Base-by-base conservation (phyloP, 768 basidiomycete genomes). In the Termitomyces sp. region DNA sequence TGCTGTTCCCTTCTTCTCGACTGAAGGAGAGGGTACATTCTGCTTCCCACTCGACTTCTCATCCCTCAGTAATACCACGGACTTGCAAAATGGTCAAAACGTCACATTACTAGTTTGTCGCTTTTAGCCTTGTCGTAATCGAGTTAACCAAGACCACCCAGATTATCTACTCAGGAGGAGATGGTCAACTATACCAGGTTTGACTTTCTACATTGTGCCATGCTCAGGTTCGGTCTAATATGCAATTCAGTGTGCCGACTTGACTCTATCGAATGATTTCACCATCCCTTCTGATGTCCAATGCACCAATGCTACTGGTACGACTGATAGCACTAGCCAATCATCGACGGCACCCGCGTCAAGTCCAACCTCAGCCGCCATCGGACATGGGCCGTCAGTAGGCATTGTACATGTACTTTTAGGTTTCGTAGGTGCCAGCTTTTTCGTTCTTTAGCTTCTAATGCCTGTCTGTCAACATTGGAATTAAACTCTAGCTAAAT, bases 181-280 rank as follows among this genome's bases (percentile, higher is more conserved):
- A 94, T 66, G 86, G 85, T 22, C 49, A 67, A 31, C 78, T 95
- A 8, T 92, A 79, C 73, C 89, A 93, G 78, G 89, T 82, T 65
- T 3, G 27, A n/a, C 0, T 45, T 2, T 1, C 31, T 53, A 9
- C 22, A 45, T 13, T 61, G 7, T 49, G 47, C 54, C 41, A 61
- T 58, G 48, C 53, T 45, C 55, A 30, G 16, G 22, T 45, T 24
- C 4, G 31, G 34, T 42, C 34, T 31, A 15, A 36, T 57, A 54
- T 16, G 51, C 16, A 49, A 22, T 4, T 11, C 66, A 93, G 88
- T 95, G 92, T 67, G 81, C 93, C 39, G 93, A 95, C 72, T 70
- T 95, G 64, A 85, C 86, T 20, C 74, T 95, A 34, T 80, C 85
- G 44, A 79, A 74, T 20, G 79, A 69, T 65, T 76, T 76, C 61